phyloP scores from a whole-genome alignment of 1,284 basidiomycete species.

The Thelephora terrestris region DNA sequence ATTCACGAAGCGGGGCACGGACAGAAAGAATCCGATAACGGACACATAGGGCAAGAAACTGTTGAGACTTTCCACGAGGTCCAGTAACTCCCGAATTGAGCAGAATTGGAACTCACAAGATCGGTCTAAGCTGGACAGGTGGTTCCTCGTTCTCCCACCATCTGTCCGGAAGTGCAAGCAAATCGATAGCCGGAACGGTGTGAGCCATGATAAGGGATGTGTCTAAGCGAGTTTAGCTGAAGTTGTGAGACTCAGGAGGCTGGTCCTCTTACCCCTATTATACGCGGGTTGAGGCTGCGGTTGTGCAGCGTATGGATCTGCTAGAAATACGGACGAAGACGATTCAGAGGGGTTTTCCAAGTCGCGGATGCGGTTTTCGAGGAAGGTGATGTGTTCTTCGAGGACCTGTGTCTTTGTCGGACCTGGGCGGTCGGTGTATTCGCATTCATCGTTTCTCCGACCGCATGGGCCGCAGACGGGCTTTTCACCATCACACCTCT shows the following conservation, averaged over 20 bases:
- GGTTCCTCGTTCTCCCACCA: background rate
- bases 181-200: background rate
- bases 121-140: background rate
- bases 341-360: conserved; percentile 14
- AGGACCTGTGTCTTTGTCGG: conserved; percentile 20
- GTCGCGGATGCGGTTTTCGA: conserved; percentile 19
- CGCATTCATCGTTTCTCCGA: conserved; percentile 19
- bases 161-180: background rate
- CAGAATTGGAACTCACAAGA: background rate
- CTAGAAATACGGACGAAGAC: conserved; percentile 14
- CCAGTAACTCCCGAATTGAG: background rate
- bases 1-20: conserved; percentile 24
- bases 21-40: conserved; percentile 33
- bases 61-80: conserved; percentile 18
- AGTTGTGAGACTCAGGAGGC: no score
- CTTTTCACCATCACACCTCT: conserved; percentile 22
- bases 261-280: background rate
- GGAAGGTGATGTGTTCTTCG: conserved; percentile 16
- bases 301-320: conserved; percentile 17
- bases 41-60: conserved; percentile 26
- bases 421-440: conserved; percentile 21
- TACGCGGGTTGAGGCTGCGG: background rate
- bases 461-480: conserved; percentile 21
- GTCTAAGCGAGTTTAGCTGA: no score
- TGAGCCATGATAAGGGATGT: no score